Evolutionary conservation across 768 basidiomycete species (phyloP), one percentile per base, ranked within the genome.

Genomic region (Chalciporus sphaerocephalus): DNA sequence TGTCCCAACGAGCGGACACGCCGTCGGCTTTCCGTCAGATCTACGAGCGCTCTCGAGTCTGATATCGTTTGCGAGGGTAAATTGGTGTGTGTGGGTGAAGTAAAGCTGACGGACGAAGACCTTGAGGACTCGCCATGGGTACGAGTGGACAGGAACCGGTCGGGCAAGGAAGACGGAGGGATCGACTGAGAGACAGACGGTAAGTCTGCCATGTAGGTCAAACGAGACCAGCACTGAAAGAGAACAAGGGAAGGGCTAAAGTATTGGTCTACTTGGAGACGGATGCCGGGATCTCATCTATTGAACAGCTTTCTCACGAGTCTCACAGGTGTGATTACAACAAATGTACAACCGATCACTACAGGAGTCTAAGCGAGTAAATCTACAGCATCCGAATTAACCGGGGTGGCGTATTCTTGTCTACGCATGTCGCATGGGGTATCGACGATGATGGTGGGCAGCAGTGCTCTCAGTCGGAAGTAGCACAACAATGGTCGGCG

Each of bases 141-240:
- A n/a, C 47, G 53, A n/a, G 56, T 17, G 15, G 54, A 36, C 40
- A 63, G 57, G 41, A 66, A 66, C 17, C 53, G 57, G 53, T 61
- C 54, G 1, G 70, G 64, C 37, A 74, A 66, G 12, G 27, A 48
- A 21, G 58, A 47, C 6, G 47, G 46, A 24, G 50, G 30, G 38
- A 52, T 47, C 24, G 61, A 47, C 46, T 51, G 56, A 15, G 62
- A 58, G 21, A 45, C 55, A 42, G 47, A 46, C 33, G 35, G 27
- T 39, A 54, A 50, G 53, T 66, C 65, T 49, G 61, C 64, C 68
- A 71, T 72, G 21, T 38, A 18, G 17, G 16, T 5, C 25, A 16
- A 20, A 39, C 34, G 8, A 16, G 28, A 15, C 28, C 28, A 30
- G 28, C 2, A 15, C n/a, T 15, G 42, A 25, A 20, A 22, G 30